Evolutionary conservation across 139 green algal species (phyloP), one percentile per base, ranked within the genome.

Genomic region (Microglena sp.): DNA sequence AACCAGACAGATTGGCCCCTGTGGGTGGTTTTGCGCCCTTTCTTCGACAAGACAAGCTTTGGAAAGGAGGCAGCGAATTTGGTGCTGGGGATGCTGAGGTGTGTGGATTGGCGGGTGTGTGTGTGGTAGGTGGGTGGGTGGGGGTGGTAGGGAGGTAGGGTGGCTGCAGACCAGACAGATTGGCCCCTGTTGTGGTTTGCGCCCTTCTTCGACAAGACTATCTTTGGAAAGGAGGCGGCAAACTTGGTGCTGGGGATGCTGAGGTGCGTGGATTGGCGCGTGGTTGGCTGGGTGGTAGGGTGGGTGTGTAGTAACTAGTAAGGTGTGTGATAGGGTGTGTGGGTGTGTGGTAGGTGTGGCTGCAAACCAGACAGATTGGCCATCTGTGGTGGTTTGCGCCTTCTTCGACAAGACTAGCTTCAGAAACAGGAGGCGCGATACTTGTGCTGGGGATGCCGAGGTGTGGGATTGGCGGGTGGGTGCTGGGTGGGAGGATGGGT

Each of bases 101-200:
- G n/a, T n/a, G n/a, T n/a, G n/a, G n/a, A n/a, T n/a, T n/a, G n/a
- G n/a, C n/a, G n/a, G n/a, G n/a, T n/a, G n/a, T n/a, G n/a, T n/a
- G n/a, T n/a, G n/a, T n/a, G n/a, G n/a, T n/a, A n/a, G n/a, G n/a
- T n/a, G n/a, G n/a, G n/a, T n/a, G n/a, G n/a, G n/a, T n/a, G n/a
- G n/a, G n/a, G n/a, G n/a, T n/a, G n/a, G n/a, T n/a, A n/a, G n/a
- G n/a, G n/a, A n/a, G n/a, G n/a, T n/a, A n/a, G n/a, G n/a, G n/a
- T n/a, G 8, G 29, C 24, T 18, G 24, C 11, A n/a, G 31, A 8
- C 5, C 56, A 64, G 56, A 64, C 56, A 5, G 28, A 44, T 22
- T 64, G 56, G 56, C 65, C 65, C 34, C 5, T 72, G 2, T 72
- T 57, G 66, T 72, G 66, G 66, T 62, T 67, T 62, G 66, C 66